Evolutionary conservation across 2,329 filamentous ascomycete genomes (phyloP), one percentile per base, ranked within the genome.

Genomic region (Monosporascus cannonballus): DNA sequence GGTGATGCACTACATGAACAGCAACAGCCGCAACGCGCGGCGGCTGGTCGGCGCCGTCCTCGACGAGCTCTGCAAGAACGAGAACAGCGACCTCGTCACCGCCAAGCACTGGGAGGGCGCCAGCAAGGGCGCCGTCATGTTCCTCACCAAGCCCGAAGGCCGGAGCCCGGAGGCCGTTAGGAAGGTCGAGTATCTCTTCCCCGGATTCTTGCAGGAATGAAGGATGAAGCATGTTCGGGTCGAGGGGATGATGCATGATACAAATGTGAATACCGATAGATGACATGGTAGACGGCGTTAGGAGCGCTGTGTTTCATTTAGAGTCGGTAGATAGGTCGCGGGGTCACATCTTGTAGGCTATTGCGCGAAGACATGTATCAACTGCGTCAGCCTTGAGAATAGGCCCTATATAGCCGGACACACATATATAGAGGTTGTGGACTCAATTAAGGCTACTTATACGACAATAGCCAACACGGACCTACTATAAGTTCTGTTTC

Each of bases 1-100:
- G 89, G 94, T 99, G 52, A 90, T 96, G 85, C 87, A 84, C 56
- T 90, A 96, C 73, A 99, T 99, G 94, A 87, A 88, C 68, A 87
- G 90, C 60, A 99, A 99, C 72, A 80, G 89, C 50, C 79, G 86
- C 67, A 99, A 97, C 66, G 94, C 94, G 36, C 86, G 87, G 69
- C 79, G 85, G 49, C 86, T 97, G 52, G 86, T 99, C 36, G 89
- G 84, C 37, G 90, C 89, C 34, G 91, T 97, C 45, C 76, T 99
- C 51, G 90, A 97, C 70, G 86, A 91, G 71, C 77, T 97, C 62
- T 85, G 83, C 63, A 86, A 88, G 67, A 80, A 89, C 54, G 87
- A 93, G 67, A 83, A 96, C 71, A 75, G 71, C 51, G 85, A 93
- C 54, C 71, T 94, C 52, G 84, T 96, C 41, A 73, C 79, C 55